Base-by-base conservation (phyloP, 257 asterid genomes). In the Striga asiatica region DNA sequence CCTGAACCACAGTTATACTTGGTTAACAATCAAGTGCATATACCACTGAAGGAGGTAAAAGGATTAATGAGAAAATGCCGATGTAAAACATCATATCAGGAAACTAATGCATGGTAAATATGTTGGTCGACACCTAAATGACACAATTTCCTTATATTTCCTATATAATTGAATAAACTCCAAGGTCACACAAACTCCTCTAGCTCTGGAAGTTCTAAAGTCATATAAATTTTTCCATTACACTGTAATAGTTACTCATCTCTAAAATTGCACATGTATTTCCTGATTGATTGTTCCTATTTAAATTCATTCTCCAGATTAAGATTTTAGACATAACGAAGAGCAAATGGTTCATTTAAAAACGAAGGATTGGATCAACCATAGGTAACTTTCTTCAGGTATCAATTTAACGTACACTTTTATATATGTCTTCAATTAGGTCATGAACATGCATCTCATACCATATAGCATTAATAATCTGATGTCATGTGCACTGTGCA, bases 1-100 rank as follows among this genome's bases (percentile, higher is more conserved):
- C 99, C 99, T 92, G 81, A 56, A 65, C 41, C 29, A 56, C 66
- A 54, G 0, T 16, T 2, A 67, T 24, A 27, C 25, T 22, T 2
- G 22, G 74, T 58, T 67, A 56, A 66, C 47, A 58, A 58, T 50
- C 54, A 48, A 11, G 41, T 8, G 16, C 52, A 1, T 14, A 53
- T 11, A 52, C 23, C 17, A 27, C 43, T n/a, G 39, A 54, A 12
- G 27, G 16, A 13, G 20, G 19, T 12, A 21, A 19, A n/a, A 19
- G 9, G 47, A 9, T 19, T n/a, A n/a, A n/a, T n/a, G n/a, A n/a
- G 58, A 50, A 12, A 48, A 56, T 23, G 35, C 13, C 4, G 9
- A 46, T n/a, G 10, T 29, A 46, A 16, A 55, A 68, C 2, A 22
- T 25, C 23, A 42, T 41, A 54, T 8, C 32, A 27, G 32, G 32